Evolutionary conservation across 495 filamentous ascomycete species (phyloP), one percentile per base, ranked within the genome.

Genomic region (Tuber magnatum): DNA sequence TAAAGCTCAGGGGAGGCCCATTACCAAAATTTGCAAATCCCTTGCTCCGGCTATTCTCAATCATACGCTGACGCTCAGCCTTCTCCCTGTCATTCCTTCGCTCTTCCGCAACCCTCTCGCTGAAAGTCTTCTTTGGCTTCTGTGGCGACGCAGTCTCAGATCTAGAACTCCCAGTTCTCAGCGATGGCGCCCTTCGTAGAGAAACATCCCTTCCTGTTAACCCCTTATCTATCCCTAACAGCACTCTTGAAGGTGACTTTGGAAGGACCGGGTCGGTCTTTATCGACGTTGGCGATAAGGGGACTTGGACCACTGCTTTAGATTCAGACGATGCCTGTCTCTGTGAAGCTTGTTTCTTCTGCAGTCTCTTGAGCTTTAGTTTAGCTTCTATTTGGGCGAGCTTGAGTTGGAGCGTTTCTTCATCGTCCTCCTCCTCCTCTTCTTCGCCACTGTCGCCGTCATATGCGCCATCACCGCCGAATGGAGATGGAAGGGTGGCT

Each of bases 151-250:
- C 75, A n/a, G 75, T 75, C 48, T 72, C 78, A 42, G 76, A 73
- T 40, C 80, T 74, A 9, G 73, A 76, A 48, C 80, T 79, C n/a
- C 71, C 69, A 83, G 78, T 78, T 83, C 86, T 68, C 35, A 81
- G 77, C 41, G 77, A 75, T 74, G 91, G 88, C 0, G 93, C 90
- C 76, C 93, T 87, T 81, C 91, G 93, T 42, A 99, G 84, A 6
- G 94, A 97, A 56, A 99, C 88, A 81, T 97, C 93, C 56, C 87
- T 88, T 9, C 91, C 94, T 76, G 87, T 91, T 61, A 93, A 86
- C 1, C 93, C 93, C 81, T 95, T 96, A 82, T 97, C 94, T 69
- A 99, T 96, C 3, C 96, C 95, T 18, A 99, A 84, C 16, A 93
- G 81, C 35, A 93, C 88, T 76, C 96, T 87, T 39, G 91, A 89